A percentile compares a stretch with the other conserved stretches of the same genome.
Conservation (phyloP, 805 yeast genomes). For the Wickerhamomyces sydowiorum region DNA sequence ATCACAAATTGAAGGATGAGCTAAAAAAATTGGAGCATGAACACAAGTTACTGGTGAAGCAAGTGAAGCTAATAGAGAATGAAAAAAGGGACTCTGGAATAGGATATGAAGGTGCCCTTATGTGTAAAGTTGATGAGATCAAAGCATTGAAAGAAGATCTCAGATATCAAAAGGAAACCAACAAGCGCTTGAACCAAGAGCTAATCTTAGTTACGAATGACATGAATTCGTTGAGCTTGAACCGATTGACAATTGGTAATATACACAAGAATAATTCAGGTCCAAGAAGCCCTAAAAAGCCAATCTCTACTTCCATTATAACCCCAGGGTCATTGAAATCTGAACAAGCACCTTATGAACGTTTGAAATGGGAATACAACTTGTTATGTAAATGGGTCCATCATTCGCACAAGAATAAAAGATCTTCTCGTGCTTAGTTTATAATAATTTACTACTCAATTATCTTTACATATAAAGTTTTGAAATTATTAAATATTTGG, state of each 20-base stretch:
- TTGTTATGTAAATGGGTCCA: constrained; percentile 22
- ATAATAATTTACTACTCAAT: too few relatives aligned
- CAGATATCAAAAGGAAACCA: too few relatives aligned
- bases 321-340: too few relatives aligned
- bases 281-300: too few relatives aligned
- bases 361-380: constrained; percentile 11
- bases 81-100: not conserved
- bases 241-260: too few relatives aligned
- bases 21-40: constrained; percentile 1
- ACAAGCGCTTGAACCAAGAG: not conserved
- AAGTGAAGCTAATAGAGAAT: not conserved
- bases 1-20: constrained; percentile 6
- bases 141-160: not conserved
- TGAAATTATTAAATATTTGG: too few relatives aligned
- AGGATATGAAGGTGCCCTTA: constrained; percentile 1
- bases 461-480: too few relatives aligned
- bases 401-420: not conserved
- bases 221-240: not conserved
- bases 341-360: not conserved
- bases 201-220: not conserved
- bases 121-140: not conserved
- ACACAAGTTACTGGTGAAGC: not conserved
- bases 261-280: too few relatives aligned
- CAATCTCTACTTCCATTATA: too few relatives aligned
- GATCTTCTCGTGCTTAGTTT: not conserved